These are phyloP conservation scores for Phlyctochytrium planicorne DNA, from an alignment of 192 early-diverging fungal species.

Conservation along the genomic window DNA sequence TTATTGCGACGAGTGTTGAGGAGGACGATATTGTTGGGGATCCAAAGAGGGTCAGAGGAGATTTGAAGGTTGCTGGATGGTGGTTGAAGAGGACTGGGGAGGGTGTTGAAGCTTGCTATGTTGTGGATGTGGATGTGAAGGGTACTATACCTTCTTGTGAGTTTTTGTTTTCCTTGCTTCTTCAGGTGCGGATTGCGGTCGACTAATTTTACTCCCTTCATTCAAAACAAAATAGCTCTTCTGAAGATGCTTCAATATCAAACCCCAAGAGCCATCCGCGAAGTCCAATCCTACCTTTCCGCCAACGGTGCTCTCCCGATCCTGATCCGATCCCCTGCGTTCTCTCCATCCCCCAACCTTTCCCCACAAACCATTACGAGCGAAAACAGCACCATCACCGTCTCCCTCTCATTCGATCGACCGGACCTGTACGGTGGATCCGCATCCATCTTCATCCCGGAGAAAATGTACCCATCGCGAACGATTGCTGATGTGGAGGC, in stretches of 20 bases:
- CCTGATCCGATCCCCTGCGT: constrained; percentile 21
- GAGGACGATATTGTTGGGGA: constrained; percentile 26
- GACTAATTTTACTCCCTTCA: too few relatives aligned
- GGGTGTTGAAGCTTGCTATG: constrained; percentile 31
- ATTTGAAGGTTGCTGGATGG: constrained; percentile 35
- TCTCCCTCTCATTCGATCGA: too few relatives aligned
- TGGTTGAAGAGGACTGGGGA: constrained; percentile 16
- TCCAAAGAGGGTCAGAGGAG: constrained; percentile 32
- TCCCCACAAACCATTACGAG: background rate
- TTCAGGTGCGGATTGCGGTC: too few relatives aligned
- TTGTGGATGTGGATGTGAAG: constrained; percentile 43
- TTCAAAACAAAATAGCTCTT: background rate
- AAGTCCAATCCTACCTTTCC: constrained; percentile 13
- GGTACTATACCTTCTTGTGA: constrained; percentile 33
- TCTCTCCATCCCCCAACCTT: background rate
- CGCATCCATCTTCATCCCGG: too few relatives aligned
- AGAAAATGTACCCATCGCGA: too few relatives aligned
- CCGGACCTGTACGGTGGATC: too few relatives aligned
- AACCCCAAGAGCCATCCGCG: constrained; percentile 25
- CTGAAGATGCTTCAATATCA: background rate
- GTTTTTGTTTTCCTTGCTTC: too few relatives aligned
- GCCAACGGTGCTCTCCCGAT: constrained; percentile 18
- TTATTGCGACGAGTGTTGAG: constrained; percentile 30
- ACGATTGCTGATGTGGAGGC: too few relatives aligned
- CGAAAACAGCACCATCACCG: too few relatives aligned